Evolutionary conservation across 106 monocot genomes (phyloP), one percentile per base, ranked within the genome.

Genomic region (Apostasia ramifera): DNA sequence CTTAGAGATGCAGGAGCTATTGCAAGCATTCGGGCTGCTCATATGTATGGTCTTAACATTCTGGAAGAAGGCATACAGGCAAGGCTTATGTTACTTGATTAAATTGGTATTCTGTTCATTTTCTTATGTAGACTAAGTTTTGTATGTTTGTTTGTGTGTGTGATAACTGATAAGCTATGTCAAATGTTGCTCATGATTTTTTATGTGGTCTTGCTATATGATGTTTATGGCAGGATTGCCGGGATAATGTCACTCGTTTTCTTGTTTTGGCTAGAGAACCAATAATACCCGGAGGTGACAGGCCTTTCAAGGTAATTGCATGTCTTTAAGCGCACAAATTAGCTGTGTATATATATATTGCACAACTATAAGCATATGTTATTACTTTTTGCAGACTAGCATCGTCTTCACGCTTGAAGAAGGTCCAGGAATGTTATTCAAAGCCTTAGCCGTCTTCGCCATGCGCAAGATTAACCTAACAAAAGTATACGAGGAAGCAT

Each of bases 381-480:
- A 8, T 11, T 42, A 37, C 53, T 50, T 37, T 41, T 69, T 64
- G 26, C 73, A 88, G 92, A 88, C 88, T 26, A 93, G 92, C 66
- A 81, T 93, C 63, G 88, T 88, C 8, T 88, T 93, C 68, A 80
- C 85, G 72, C 79, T 93, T 76, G 88, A 88, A 79, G 92, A 93
- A 75, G 92, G 92, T 52, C 83, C 92, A 1, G 92, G 83, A 48
- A 74, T 88, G 40, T 48, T 93, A 48, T 93, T 88, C 54, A 93
- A 93, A 66, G 88, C 83, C 44, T 67, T 93, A 10, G 77, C 83
- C 15, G 88, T 88, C 8, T 93, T 93, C 81, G 76, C 88, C 61
- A 53, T 88, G 61, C 68, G 92, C 43, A 69, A 74, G 5, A 86
- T 93, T 41, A 93, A 79, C 70, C 46, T 93, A 72, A 74, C 76